Percentiles rank a stretch among this genome's conserved stretches.
These are phyloP conservation scores for Leccinum sublutescens DNA, from an alignment of 768 basidiomycete species.

Conservation along the genomic window DNA sequence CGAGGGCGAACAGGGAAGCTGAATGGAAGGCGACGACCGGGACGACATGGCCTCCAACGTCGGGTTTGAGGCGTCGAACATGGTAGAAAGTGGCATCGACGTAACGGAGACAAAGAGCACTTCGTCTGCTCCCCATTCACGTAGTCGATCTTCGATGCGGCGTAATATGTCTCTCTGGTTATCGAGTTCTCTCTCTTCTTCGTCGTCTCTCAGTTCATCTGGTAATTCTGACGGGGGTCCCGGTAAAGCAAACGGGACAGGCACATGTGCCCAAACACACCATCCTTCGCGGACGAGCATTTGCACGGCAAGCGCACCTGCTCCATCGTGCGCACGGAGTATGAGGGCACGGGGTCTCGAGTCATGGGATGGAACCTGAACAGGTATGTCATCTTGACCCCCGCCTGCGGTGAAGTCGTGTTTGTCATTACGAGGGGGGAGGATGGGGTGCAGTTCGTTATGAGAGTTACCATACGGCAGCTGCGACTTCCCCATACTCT, in stretches of 20 bases:
- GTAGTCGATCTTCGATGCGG: constrained; percentile 51
- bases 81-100: constrained; percentile 21
- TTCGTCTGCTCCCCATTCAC: constrained; percentile 74
- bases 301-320: constrained; percentile 75
- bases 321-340: constrained; percentile 69
- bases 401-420: constrained; percentile 28
- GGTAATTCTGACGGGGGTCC: constrained; percentile 36
- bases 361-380: constrained; percentile 10
- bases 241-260: constrained; percentile 33
- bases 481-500: constrained; percentile 21
- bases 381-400: constrained; percentile 17
- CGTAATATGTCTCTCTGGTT: constrained; percentile 42
- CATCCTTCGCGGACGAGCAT: constrained; percentile 71
- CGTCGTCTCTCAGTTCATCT: constrained; percentile 33
- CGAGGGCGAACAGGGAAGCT: constrained; percentile 24
- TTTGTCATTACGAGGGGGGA: constrained; percentile 24
- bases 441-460: constrained; percentile 28
- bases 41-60: constrained; percentile 19
- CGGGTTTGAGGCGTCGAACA: constrained; percentile 22
- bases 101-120: constrained; percentile 56
- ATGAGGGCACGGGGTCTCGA: constrained; percentile 52
- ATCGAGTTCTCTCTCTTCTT: constrained; percentile 37
- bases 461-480: constrained; percentile 27
- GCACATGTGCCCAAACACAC: constrained; percentile 71
- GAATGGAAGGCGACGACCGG: constrained; percentile 28